Percentiles rank a stretch among this genome's conserved stretches.
Conservation (phyloP, 306 rosid species). For the Cucurbita argyrosperma region DNA sequence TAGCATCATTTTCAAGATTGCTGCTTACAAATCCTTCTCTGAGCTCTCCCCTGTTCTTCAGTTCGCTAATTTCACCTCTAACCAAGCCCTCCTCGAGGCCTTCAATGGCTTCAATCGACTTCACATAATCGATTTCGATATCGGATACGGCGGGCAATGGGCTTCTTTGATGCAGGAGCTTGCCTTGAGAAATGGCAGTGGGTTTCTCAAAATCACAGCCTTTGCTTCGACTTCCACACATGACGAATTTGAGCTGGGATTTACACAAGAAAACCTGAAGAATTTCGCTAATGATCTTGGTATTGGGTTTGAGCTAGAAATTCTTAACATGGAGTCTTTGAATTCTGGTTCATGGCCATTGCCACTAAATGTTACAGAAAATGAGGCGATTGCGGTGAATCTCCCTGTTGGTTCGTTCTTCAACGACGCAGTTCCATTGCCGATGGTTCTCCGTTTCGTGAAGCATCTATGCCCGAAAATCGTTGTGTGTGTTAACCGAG, state of each 20-base stretch:
- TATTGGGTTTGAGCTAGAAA: conserved; percentile 55
- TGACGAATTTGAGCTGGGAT: conserved; percentile 58
- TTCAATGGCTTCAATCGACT: conserved; percentile 48
- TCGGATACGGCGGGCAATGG: conserved; percentile 92
- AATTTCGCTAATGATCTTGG: conserved; percentile 59
- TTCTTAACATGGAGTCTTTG: conserved; percentile 39
- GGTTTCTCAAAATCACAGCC: conserved; percentile 60
- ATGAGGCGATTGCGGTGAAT: conserved; percentile 60
- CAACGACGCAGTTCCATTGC: conserved; percentile 26
- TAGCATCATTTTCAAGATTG: conserved; percentile 53
- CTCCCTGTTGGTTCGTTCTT: conserved; percentile 47
- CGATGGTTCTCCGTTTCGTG: conserved; percentile 47
- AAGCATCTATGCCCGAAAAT: conserved; percentile 67
- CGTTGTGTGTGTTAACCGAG: conserved; percentile 56
- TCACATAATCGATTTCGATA: conserved; percentile 70
- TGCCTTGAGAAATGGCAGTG: conserved; percentile 43
- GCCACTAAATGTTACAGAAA: conserved; percentile 26
- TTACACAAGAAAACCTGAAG: conserved; percentile 57
- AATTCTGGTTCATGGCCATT: conserved; percentile 54
- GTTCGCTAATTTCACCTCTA: conserved; percentile 73
- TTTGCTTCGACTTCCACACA: conserved; percentile 40
- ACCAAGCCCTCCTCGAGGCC: conserved; percentile 82
- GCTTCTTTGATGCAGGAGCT: conserved; percentile 86
- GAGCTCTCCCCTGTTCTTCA: conserved; percentile 82
- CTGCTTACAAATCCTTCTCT: conserved; percentile 76